Percentiles rank a stretch among this genome's conserved stretches.
phyloP scores from a whole-genome alignment of 169 alveolate genomes.

The Babesia gibsoni region DNA sequence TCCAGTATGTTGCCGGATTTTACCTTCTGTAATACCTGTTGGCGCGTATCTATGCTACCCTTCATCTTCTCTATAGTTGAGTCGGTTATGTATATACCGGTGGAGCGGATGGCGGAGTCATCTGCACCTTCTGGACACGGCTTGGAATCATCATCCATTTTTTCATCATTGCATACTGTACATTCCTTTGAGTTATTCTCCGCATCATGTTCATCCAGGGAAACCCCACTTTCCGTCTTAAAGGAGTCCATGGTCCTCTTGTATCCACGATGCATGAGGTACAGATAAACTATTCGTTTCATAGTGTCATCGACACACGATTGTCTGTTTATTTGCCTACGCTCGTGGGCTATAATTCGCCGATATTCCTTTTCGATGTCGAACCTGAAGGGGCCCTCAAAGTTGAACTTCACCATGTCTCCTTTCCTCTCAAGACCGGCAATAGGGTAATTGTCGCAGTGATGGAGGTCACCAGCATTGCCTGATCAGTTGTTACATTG shows the following conservation, averaged over 20 bases:
- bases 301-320: neutral
- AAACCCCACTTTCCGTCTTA: slow-evolving; percentile 17
- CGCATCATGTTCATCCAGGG: neutral
- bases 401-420: slow-evolving; percentile 60
- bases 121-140: neutral
- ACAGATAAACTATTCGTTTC: slow-evolving; percentile 18
- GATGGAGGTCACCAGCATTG: slow-evolving; percentile 43
- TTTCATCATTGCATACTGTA: slow-evolving; percentile 1
- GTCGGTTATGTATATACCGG: slow-evolving; percentile 11
- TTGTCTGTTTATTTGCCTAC: slow-evolving; percentile 12
- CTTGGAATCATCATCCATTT: neutral
- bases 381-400: slow-evolving; percentile 69
- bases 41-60: slow-evolving; percentile 18
- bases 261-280: slow-evolving; percentile 50
- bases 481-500: slow-evolving; percentile 5
- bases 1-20: neutral
- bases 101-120: neutral
- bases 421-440: slow-evolving; percentile 49
- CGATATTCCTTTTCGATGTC: slow-evolving; percentile 37
- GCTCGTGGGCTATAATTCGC: slow-evolving; percentile 14
- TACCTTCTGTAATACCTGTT: neutral
- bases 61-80: slow-evolving; percentile 11
- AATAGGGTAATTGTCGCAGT: slow-evolving; percentile 61
- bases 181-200: neutral
- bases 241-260: slow-evolving; percentile 30